Evolutionary conservation across 352 stramenopile genomes (phyloP).

Genomic region (Pythium dissimile): DNA sequence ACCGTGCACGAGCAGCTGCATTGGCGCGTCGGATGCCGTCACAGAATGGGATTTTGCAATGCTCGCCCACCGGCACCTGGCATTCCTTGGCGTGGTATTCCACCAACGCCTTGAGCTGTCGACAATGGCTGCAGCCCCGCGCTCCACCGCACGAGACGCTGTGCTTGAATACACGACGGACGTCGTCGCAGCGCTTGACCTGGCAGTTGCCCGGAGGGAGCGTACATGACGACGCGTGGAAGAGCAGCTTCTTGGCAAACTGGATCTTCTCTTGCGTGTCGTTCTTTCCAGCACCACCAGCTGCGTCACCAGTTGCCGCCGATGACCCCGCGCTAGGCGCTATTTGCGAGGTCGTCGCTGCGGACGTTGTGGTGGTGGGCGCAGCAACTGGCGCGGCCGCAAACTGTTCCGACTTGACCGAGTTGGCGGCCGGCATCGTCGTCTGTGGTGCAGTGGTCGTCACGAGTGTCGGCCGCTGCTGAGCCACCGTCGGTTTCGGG

Average conservation of each 20-base stretch:
- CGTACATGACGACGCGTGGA: constrained; percentile 68
- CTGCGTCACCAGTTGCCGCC: not conserved
- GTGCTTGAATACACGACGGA: constrained; percentile 84
- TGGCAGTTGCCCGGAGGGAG: constrained; percentile 59
- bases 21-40: constrained; percentile 65
- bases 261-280: constrained; percentile 81
- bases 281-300: constrained; percentile 3
- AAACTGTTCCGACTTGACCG: constrained; percentile 15
- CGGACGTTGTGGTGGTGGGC: not conserved
- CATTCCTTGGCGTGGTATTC: constrained; percentile 86
- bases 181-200: constrained; percentile 86
- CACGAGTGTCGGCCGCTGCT: constrained; percentile 26
- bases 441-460: constrained; percentile 3
- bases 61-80: constrained; percentile 45
- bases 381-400: not conserved
- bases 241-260: constrained; percentile 79
- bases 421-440: not conserved
- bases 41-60: constrained; percentile 84
- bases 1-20: constrained; percentile 26
- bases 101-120: constrained; percentile 78
- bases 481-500: not conserved
- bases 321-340: not conserved
- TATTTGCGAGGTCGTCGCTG: not conserved
- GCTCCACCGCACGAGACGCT: constrained; percentile 68
- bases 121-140: constrained; percentile 70